A percentile compares a stretch with the other conserved stretches of the same genome.
These are phyloP conservation scores for Crassisporium funariophilum DNA, from an alignment of 768 basidiomycete species.

Conservation along the genomic window DNA sequence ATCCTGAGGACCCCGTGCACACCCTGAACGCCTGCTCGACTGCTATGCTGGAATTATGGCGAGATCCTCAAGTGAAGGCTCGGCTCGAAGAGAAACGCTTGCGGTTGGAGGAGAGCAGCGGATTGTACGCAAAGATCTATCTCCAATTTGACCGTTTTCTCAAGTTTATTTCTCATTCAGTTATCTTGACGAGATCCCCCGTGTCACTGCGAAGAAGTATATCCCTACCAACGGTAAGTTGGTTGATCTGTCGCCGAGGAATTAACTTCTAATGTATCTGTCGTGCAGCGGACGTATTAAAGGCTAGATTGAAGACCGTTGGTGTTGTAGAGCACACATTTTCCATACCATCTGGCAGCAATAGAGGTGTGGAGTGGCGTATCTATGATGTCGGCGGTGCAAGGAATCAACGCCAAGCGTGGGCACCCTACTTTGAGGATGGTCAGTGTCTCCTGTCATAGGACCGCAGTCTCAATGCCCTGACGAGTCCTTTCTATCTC, in stretches of 20 bases:
- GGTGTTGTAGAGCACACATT: conserved; percentile 83
- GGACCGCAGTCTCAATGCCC: conserved; percentile 1
- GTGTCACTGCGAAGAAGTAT: conserved; percentile 81
- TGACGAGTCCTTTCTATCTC: too few species aligned
- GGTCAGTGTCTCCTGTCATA: conserved; percentile 44
- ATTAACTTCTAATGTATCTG: conserved; percentile 5
- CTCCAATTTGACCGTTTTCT: conserved; percentile 6
- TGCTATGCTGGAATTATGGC: conserved; percentile 77
- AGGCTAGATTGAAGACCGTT: conserved; percentile 79
- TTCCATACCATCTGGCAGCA: conserved; percentile 57
- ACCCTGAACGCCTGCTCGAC: conserved; percentile 61
- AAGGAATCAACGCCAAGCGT: conserved; percentile 79
- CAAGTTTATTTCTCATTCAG: conserved; percentile 37
- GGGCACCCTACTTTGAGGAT: conserved; percentile 89
- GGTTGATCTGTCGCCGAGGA: conserved; percentile 9
- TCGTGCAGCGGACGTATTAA: conserved; percentile 69
- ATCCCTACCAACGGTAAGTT: conserved; percentile 73
- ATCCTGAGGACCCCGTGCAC: conserved; percentile 82
- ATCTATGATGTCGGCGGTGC: conserved; percentile 88
- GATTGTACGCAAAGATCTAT: conserved; percentile 61
- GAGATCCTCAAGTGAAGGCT: conserved; percentile 65
- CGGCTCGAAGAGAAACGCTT: conserved; percentile 65
- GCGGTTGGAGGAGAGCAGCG: conserved; percentile 80
- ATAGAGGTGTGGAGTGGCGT: conserved; percentile 70
- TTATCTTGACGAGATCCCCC: conserved; percentile 78